Conservation (phyloP, 768 basidiomycete species). For the Dentipellis fragilis region DNA sequence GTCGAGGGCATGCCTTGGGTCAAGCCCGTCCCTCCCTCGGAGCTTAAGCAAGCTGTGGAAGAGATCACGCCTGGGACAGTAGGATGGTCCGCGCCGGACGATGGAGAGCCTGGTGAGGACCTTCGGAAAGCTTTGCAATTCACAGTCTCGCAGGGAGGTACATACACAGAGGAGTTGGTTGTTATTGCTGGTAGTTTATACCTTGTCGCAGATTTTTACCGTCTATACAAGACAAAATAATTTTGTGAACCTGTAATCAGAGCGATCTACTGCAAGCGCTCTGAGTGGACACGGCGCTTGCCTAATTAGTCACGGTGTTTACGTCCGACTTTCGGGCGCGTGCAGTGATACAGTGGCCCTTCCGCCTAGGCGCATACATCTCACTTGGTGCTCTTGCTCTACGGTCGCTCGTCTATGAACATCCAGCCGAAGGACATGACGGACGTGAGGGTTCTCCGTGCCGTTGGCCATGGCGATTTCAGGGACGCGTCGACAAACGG, state of each 20-base stretch:
- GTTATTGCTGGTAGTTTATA: conserved; percentile 90
- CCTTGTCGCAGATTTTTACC: conserved; percentile 87
- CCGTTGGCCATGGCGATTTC: no score
- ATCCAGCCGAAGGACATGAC: no score
- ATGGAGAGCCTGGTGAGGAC: conserved; percentile 23
- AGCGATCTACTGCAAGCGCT: no score
- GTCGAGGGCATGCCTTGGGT: conserved; percentile 98
- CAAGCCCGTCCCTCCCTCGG: conserved; percentile 41
- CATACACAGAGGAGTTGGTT: conserved; percentile 30
- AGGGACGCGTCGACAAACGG: no score
- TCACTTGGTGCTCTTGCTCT: no score
- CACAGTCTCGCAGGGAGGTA: conserved; percentile 16
- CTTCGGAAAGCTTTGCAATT: conserved; percentile 40
- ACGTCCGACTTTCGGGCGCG: no score
- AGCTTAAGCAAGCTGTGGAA: conserved; percentile 37
- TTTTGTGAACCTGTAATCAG: background rate
- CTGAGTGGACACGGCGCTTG: no score
- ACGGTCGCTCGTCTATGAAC: no score
- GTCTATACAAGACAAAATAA: conserved; percentile 18
- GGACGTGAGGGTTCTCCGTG: no score
- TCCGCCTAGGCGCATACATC: no score
- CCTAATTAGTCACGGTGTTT: no score
- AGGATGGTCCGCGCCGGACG: conserved; percentile 32
- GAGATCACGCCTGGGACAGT: conserved; percentile 34
- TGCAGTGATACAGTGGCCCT: no score